These are phyloP conservation scores for Teratosphaeria destructans DNA, from an alignment of 2,329 filamentous ascomycete species.

Conservation along the genomic window DNA sequence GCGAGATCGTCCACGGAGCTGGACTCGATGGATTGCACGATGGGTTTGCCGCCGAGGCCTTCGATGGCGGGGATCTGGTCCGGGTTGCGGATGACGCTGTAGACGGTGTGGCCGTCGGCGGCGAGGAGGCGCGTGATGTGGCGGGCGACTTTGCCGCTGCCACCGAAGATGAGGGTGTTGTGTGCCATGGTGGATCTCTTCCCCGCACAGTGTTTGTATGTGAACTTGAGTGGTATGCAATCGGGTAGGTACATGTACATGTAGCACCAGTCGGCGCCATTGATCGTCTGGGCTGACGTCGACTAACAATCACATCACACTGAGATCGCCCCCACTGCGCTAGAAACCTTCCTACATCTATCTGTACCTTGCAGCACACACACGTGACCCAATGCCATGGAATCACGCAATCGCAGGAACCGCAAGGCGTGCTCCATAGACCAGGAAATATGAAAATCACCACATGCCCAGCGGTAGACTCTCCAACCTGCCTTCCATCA, in stretches of 20 bases:
- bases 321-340: not conserved
- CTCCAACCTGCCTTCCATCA: not conserved
- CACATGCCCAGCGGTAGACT: not conserved
- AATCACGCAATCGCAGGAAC: not conserved
- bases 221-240: not conserved
- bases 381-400: not conserved
- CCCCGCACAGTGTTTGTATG: not conserved
- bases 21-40: conserved; percentile 35
- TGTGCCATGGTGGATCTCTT: conserved; percentile 4
- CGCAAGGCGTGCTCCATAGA: not conserved
- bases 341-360: not conserved
- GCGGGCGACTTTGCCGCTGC: conserved; percentile 26
- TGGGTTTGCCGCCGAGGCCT: conserved; percentile 32
- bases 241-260: not conserved
- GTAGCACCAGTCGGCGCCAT: not conserved
- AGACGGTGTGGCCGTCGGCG: conserved; percentile 18
- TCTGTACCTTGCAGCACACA: not conserved
- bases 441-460: not conserved
- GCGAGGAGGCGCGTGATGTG: conserved; percentile 25
- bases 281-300: not conserved
- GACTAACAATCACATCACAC: not conserved
- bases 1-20: conserved; percentile 29
- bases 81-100: conserved; percentile 25
- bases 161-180: conserved; percentile 26
- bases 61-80: conserved; percentile 28